Percentiles rank a stretch among this genome's conserved stretches.
Conservation (phyloP, 2,329 filamentous ascomycete genomes). For the Penicillium rolfsii region DNA sequence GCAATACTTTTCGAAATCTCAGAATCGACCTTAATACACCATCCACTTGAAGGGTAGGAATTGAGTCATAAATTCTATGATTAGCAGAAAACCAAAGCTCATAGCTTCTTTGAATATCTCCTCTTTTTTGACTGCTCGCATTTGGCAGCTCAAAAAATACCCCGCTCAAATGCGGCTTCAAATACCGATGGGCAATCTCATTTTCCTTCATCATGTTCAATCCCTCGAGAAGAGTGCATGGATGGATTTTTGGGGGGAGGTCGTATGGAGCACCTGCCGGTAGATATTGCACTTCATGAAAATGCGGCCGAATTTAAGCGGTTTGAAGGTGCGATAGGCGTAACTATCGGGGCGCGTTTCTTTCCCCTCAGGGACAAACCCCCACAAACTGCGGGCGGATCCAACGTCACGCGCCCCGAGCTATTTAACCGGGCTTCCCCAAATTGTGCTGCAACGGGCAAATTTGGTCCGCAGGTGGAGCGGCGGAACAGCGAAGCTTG, state of each 20-base stretch:
- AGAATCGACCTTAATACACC: neutral
- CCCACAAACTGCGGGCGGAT: neutral
- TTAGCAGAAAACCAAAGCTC: neutral
- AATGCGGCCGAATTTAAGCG: constrained; percentile 60
- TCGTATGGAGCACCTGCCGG: constrained; percentile 68
- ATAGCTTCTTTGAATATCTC: neutral
- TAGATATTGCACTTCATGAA: constrained; percentile 66
- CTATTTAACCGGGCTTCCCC: constrained; percentile 20
- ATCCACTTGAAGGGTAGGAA: neutral
- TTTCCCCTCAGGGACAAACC: neutral
- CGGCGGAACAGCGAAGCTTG: constrained; percentile 7
- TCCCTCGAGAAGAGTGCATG: constrained; percentile 57
- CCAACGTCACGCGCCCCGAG: neutral
- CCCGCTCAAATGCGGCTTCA: neutral
- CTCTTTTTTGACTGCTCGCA: neutral
- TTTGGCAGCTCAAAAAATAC: neutral
- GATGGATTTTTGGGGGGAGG: constrained; percentile 74
- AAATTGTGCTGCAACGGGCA: constrained; percentile 28
- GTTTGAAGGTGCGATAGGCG: constrained; percentile 34
- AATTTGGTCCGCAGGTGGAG: constrained; percentile 30
- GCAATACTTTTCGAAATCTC: neutral
- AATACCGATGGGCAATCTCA: neutral
- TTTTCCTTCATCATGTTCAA: neutral
- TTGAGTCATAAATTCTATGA: neutral
- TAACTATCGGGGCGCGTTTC: neutral